phyloP scores from a whole-genome alignment of 2,329 filamentous ascomycete species.

The Talaromyces piceae region DNA sequence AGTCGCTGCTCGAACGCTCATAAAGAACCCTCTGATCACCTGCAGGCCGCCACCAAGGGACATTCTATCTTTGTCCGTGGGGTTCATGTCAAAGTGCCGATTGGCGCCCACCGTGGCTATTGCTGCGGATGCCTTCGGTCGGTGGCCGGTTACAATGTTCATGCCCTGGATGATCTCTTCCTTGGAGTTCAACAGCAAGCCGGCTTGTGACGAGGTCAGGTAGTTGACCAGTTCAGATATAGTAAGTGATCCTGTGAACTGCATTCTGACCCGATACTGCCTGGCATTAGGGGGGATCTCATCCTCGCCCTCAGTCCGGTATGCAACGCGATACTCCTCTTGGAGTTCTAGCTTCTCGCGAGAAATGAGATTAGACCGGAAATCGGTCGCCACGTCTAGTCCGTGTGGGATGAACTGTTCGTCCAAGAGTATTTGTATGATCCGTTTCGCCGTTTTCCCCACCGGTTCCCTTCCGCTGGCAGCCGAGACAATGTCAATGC shows the following conservation, averaged over 20 bases:
- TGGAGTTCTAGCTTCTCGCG: slow-evolving; percentile 23
- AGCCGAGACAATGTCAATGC: slow-evolving; percentile 16
- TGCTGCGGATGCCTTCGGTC: slow-evolving; percentile 39
- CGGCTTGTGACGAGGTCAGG: slow-evolving; percentile 28
- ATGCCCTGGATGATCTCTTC: slow-evolving; percentile 49
- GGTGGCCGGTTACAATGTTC: slow-evolving; percentile 50
- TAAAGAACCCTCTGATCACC: slow-evolving; percentile 55
- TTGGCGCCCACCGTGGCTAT: slow-evolving; percentile 47
- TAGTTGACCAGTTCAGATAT: slow-evolving; percentile 40
- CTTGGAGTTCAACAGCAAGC: slow-evolving; percentile 36
- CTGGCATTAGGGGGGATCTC: slow-evolving; percentile 27
- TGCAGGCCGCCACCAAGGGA: slow-evolving; percentile 47
- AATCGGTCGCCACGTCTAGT: slow-evolving; percentile 33
- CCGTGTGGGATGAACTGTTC: slow-evolving; percentile 26
- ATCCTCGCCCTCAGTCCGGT: slow-evolving; percentile 30
- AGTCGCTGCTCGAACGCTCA: slow-evolving; percentile 53
- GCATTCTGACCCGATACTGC: slow-evolving; percentile 25
- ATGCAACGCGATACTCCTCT: slow-evolving; percentile 28
- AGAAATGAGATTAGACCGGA: slow-evolving; percentile 31
- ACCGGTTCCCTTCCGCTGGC: slow-evolving; percentile 11
- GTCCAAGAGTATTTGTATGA: slow-evolving; percentile 42
- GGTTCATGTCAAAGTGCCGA: slow-evolving; percentile 43
- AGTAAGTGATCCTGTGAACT: slow-evolving; percentile 26
- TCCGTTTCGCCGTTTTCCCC: slow-evolving; percentile 40
- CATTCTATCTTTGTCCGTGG: slow-evolving; percentile 40